Evolutionary conservation across 2,329 filamentous ascomycete species (phyloP).

Genomic region (Chaetomium sp.): DNA sequence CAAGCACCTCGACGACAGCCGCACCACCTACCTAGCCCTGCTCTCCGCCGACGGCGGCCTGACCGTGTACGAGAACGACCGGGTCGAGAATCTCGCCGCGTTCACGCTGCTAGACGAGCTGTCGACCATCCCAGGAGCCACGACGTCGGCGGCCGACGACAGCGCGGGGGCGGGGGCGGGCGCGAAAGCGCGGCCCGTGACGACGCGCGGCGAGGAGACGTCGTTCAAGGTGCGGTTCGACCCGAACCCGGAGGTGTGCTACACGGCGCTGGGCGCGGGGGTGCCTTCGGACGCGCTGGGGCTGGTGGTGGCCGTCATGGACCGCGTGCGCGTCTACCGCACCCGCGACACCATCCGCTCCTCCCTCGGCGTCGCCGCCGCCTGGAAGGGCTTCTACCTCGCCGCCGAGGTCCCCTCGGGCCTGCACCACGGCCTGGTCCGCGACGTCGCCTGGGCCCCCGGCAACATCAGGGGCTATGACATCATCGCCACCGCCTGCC

Average conservation of each 20-base stretch:
- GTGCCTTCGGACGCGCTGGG: slow-evolving; percentile 77
- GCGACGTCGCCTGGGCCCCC: slow-evolving; percentile 90
- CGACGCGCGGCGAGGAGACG: slow-evolving; percentile 79
- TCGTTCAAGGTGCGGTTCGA: slow-evolving; percentile 87
- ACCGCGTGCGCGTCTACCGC: slow-evolving; percentile 79
- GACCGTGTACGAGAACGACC: slow-evolving; percentile 80
- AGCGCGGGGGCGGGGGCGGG: slow-evolving; percentile 37
- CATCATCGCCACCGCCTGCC: slow-evolving; percentile 86
- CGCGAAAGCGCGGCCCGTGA: slow-evolving; percentile 47
- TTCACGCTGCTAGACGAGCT: slow-evolving; percentile 78
- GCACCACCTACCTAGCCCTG: slow-evolving; percentile 82
- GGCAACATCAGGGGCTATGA: slow-evolving; percentile 90
- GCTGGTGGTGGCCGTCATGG: slow-evolving; percentile 84
- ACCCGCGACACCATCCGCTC: slow-evolving; percentile 62
- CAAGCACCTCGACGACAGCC: slow-evolving; percentile 75
- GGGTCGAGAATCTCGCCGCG: slow-evolving; percentile 76
- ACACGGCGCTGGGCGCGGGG: slow-evolving; percentile 75
- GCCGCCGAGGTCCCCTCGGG: slow-evolving; percentile 70
- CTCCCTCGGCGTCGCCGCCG: slow-evolving; percentile 55
- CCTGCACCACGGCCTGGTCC: slow-evolving; percentile 70
- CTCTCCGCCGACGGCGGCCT: slow-evolving; percentile 81
- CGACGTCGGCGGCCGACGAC: neutral
- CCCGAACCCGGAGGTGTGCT: slow-evolving; percentile 80
- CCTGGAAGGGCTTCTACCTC: slow-evolving; percentile 78
- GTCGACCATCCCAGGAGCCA: slow-evolving; percentile 37